Percentiles rank a stretch among this genome's conserved stretches.
These are phyloP conservation scores for Arthrinium puccinioides DNA, from an alignment of 2,329 filamentous ascomycete genomes.

Conservation along the genomic window DNA sequence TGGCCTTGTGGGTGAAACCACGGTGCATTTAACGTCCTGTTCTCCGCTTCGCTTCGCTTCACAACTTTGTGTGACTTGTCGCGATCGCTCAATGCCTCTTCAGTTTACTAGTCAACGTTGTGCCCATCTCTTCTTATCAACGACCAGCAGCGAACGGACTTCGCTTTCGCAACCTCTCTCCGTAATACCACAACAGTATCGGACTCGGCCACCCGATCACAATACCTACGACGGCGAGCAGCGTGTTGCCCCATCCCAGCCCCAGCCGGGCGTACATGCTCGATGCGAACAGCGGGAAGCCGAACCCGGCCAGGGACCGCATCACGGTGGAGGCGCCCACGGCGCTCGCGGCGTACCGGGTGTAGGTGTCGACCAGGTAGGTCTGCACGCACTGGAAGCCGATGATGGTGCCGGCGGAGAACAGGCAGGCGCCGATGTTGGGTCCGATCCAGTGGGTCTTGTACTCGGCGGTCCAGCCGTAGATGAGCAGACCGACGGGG, in stretches of 20 bases:
- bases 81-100: too few species aligned
- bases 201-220: conserved; percentile 42
- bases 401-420: conserved; percentile 30
- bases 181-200: conserved; percentile 32
- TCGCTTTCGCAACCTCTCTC: conserved; percentile 26
- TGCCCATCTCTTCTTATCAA: too few species aligned
- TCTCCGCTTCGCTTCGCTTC: too few species aligned
- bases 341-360: conserved; percentile 37
- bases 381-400: conserved; percentile 37
- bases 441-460: conserved; percentile 37
- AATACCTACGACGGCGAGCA: conserved; percentile 41
- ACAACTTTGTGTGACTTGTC: too few species aligned
- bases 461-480: conserved; percentile 37
- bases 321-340: conserved; percentile 36
- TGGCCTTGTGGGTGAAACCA: too few species aligned
- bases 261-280: conserved; percentile 33
- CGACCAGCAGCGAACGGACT: conserved; percentile 23
- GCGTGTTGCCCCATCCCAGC: conserved; percentile 39
- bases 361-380: conserved; percentile 40
- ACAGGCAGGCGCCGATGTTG: conserved; percentile 33
- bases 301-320: conserved; percentile 41
- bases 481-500: conserved; percentile 35
- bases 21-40: too few species aligned
- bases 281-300: conserved; percentile 44
- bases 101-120: too few species aligned